Evolutionary conservation across 306 rosid species (phyloP).

Genomic region (Mimosa pudica): DNA sequence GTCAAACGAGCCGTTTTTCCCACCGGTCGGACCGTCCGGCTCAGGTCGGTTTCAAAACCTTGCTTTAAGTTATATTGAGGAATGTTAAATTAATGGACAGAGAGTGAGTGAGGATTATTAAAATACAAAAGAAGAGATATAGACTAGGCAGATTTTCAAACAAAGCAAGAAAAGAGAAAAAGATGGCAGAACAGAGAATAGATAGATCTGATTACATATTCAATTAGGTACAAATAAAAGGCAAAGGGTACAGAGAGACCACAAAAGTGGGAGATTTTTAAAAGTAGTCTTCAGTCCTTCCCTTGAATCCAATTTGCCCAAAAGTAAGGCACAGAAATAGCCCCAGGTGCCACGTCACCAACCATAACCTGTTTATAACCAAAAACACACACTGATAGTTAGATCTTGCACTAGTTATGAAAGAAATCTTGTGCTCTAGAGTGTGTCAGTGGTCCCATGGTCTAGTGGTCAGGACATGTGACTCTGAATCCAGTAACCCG

Average conservation of each 20-base stretch:
- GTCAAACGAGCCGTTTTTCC: too few relatives aligned
- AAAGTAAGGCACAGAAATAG: constrained; percentile 77
- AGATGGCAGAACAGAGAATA: constrained; percentile 19
- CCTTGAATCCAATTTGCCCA: constrained; percentile 97
- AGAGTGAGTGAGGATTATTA: not conserved
- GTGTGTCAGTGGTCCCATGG: constrained; percentile 30
- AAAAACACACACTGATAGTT: not conserved
- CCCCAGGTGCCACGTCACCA: constrained; percentile 87
- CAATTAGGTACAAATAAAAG: constrained; percentile 17
- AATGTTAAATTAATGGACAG: constrained; percentile 8
- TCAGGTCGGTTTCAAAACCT: too few relatives aligned
- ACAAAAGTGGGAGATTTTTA: constrained; percentile 30
- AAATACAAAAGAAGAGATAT: constrained; percentile 37
- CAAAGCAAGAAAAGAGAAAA: constrained; percentile 12
- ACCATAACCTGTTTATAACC: constrained; percentile 66
- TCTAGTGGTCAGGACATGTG: constrained; percentile 80
- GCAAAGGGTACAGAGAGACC: constrained; percentile 9
- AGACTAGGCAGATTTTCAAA: constrained; percentile 12
- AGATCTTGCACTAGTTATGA: not conserved
- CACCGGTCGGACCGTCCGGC: too few relatives aligned
- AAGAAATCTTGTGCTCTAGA: fast-evolving
- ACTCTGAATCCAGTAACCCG: constrained; percentile 54
- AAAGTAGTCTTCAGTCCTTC: constrained; percentile 89
- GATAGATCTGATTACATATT: too few relatives aligned
- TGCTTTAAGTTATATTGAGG: not conserved